phyloP scores from a whole-genome alignment of 2,329 filamentous ascomycete species.

The Cadophora luteo-olivacea region DNA sequence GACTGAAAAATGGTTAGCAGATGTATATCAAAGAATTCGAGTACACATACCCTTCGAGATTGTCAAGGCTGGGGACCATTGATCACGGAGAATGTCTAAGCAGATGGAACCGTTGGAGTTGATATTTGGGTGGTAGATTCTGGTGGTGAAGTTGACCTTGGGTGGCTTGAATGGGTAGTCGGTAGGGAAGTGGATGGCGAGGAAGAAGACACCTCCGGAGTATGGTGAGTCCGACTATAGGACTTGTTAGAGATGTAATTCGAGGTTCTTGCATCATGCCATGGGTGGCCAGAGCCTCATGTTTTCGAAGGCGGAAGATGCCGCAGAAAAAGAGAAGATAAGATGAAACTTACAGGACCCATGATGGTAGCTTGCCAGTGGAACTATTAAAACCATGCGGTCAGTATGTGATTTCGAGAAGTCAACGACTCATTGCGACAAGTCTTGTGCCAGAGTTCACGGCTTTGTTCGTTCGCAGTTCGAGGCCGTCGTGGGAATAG shows the following conservation, averaged over 20 bases:
- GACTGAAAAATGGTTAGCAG: slow-evolving; percentile 59
- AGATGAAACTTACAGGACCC: slow-evolving; percentile 81
- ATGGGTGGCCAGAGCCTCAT: slow-evolving; percentile 30
- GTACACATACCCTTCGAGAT: slow-evolving; percentile 86
- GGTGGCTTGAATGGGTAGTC: slow-evolving; percentile 99
- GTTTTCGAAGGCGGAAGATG: slow-evolving; percentile 21
- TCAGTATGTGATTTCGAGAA: slow-evolving; percentile 43
- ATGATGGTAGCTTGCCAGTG: slow-evolving; percentile 99
- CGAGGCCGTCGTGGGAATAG: slow-evolving; percentile 27
- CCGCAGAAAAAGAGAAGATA: slow-evolving; percentile 35
- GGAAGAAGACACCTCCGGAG: slow-evolving; percentile 98
- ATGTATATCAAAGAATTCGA: background rate
- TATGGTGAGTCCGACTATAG: slow-evolving; percentile 91
- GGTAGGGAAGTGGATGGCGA: slow-evolving; percentile 98
- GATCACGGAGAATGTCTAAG: slow-evolving; percentile 96
- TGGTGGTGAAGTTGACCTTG: slow-evolving; percentile 99
- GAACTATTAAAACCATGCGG: slow-evolving; percentile 65
- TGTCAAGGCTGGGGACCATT: slow-evolving; percentile 98
- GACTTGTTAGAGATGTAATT: slow-evolving; percentile 33
- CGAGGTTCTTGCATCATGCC: slow-evolving; percentile 21
- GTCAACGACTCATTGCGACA: slow-evolving; percentile 19
- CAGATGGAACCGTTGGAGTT: slow-evolving; percentile 99
- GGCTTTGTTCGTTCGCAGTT: slow-evolving; percentile 33
- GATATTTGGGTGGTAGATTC: slow-evolving; percentile 99
- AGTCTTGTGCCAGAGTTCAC: slow-evolving; percentile 36